Evolutionary conservation across 805 yeast species (phyloP), one percentile per base, ranked within the genome.

Genomic region (Kazachstania martiniae): DNA sequence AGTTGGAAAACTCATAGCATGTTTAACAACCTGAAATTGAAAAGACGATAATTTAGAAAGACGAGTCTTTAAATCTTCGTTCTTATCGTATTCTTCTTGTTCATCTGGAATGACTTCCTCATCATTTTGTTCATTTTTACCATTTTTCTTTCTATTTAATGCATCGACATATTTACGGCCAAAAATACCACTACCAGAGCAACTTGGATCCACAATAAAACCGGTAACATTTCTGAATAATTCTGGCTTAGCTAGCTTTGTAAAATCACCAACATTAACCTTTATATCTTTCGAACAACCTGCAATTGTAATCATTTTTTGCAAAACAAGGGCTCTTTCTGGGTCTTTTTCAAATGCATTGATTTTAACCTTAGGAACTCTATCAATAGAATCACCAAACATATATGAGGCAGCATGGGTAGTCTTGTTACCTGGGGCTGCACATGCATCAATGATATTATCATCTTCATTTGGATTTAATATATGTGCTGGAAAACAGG

Each of bases 371-470:
- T 59, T 58, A 3, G 49, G 43, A 5, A 37, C 40, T 7, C 29
- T 32, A 5, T 35, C 38, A 9, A 25, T 33, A 2, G 25, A 23
- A 8, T 38, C 36, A n/a, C 35, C 31, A 30, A 36, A 40, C 37
- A 54, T 46, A 30, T 46, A 46, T 8, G 53, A 39, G 0, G 91
- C 73, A 15, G 79, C 61, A 58, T 89, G 97, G 0, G 96, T 84
- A 0, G 99, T 91, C 54, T 91, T 93, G 57, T 91, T 91, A 4
- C 99, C 99, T 4, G 99, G 99, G 0, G 99, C 98, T 3, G 97
- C 87, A 60, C 96, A 87, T 1, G 95, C 80, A 59, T 91, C 99
- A 28, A 91, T 81, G 8, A 86, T 74, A 16, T 65, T 57, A 37
- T 70, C 77, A 28, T 77, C 79, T 4, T 71, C 63, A 1, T 52